A percentile compares a stretch with the other conserved stretches of the same genome.
phyloP scores from a whole-genome alignment of 2,329 filamentous ascomycete genomes.

The Aspergillus sp. region DNA sequence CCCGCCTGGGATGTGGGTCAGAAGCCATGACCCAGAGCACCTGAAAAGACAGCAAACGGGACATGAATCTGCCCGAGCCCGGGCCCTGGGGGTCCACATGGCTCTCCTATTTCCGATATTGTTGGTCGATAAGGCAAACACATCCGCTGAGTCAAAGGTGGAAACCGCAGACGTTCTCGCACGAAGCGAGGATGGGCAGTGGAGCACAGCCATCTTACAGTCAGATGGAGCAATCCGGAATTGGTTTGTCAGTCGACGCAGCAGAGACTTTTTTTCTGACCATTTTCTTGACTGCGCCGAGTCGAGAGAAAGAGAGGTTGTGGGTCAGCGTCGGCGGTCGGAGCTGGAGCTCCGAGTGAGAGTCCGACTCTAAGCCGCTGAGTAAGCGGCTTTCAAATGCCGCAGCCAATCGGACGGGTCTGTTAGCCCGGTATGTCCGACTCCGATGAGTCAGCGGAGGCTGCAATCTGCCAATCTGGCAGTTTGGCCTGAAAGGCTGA shows the following conservation, averaged over 20 bases:
- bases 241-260: neutral
- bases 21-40: neutral
- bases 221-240: neutral
- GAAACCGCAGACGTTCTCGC: neutral
- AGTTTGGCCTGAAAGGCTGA: neutral
- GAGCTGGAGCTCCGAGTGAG: neutral
- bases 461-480: neutral
- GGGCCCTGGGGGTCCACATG: constrained; percentile 8
- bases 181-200: neutral
- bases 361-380: neutral
- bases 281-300: neutral
- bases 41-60: neutral
- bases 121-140: neutral
- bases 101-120: neutral
- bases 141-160: constrained; percentile 9
- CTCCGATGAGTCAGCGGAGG: neutral
- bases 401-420: neutral
- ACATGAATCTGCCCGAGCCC: constrained; percentile 6
- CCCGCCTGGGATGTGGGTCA: constrained; percentile 4
- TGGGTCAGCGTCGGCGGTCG: neutral
- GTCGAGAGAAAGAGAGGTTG: neutral
- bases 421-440: neutral
- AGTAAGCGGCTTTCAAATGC: neutral
- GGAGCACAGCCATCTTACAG: constrained; percentile 2
- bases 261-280: neutral